A percentile compares a stretch with the other conserved stretches of the same genome.
These are phyloP conservation scores for Xylariaceae sp. DNA, from an alignment of 2,329 filamentous ascomycete genomes.

Conservation along the genomic window DNA sequence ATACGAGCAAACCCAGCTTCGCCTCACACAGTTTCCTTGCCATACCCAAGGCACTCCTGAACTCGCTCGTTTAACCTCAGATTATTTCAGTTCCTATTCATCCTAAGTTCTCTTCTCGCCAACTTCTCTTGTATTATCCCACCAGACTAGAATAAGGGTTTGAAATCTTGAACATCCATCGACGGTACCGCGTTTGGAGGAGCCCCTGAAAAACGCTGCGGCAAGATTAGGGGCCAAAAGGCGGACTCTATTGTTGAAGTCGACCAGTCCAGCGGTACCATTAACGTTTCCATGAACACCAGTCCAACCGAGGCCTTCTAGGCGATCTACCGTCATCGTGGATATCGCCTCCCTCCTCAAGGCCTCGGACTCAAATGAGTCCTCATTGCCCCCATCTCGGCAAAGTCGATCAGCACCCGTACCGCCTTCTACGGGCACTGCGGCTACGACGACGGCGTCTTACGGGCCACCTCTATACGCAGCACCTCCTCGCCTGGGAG, in stretches of 20 bases:
- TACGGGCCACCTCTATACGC: constrained; percentile 37
- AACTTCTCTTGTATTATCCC: constrained; percentile 13
- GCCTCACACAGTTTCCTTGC: constrained; percentile 30
- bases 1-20: constrained; percentile 33
- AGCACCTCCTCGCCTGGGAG: constrained; percentile 35
- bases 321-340: constrained; percentile 72
- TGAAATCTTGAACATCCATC: constrained; percentile 21
- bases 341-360: constrained; percentile 93
- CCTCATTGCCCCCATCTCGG: constrained; percentile 56
- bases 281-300: constrained; percentile 42
- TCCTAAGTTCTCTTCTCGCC: constrained; percentile 6
- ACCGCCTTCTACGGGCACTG: constrained; percentile 43
- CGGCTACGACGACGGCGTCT: constrained; percentile 44
- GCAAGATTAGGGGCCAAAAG: constrained; percentile 14
- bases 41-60: constrained; percentile 26
- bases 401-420: constrained; percentile 46
- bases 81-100: constrained; percentile 12
- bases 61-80: constrained; percentile 31
- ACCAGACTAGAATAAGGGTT: constrained; percentile 13
- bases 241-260: constrained; percentile 25
- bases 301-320: constrained; percentile 43
- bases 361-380: constrained; percentile 75
- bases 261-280: constrained; percentile 24
- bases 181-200: constrained; percentile 24
- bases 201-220: constrained; percentile 19